Percentiles rank a stretch among this genome's conserved stretches.
Conservation (phyloP, 345 rosid genomes). For the Balakata baccata region DNA sequence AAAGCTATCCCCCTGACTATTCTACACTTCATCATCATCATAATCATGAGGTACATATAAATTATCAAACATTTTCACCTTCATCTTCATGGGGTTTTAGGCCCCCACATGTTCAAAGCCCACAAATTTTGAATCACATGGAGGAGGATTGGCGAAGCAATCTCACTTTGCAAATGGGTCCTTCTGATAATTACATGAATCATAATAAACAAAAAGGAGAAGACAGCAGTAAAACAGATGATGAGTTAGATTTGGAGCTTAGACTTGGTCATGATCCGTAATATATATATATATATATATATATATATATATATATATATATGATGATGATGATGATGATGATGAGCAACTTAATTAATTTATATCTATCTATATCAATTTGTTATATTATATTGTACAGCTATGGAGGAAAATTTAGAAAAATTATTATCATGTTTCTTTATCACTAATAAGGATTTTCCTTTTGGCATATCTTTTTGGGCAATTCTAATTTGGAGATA, state of each 20-base stretch:
- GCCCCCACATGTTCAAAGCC: conserved; percentile 21
- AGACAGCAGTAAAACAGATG: conserved; percentile 19
- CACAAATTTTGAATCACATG: conserved; percentile 24
- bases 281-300: conserved; percentile 1
- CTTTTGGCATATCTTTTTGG: conserved; percentile 6
- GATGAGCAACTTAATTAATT: too few relatives aligned
- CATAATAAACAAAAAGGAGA: conserved; percentile 4
- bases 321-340: too few relatives aligned
- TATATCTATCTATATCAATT: conserved; percentile 7
- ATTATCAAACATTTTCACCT: conserved; percentile 19
- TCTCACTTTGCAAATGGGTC: conserved; percentile 22
- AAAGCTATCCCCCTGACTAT: conserved; percentile 27
- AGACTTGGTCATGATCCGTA: conserved; percentile 28
- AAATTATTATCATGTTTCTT: not conserved
- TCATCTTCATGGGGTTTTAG: conserved; percentile 16
- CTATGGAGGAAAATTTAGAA: conserved; percentile 6
- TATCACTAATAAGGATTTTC: not conserved
- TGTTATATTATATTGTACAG: conserved; percentile 16
- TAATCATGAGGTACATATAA: not conserved
- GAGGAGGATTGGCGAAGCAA: conserved; percentile 24
- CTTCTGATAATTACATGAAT: conserved; percentile 30
- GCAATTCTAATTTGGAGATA: conserved; percentile 15
- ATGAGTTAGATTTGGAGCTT: conserved; percentile 28
- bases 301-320: too few relatives aligned
- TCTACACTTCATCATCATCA: not conserved